Conservation (phyloP, 2,329 filamentous ascomycete species). For the Dothistroma septosporum region DNA sequence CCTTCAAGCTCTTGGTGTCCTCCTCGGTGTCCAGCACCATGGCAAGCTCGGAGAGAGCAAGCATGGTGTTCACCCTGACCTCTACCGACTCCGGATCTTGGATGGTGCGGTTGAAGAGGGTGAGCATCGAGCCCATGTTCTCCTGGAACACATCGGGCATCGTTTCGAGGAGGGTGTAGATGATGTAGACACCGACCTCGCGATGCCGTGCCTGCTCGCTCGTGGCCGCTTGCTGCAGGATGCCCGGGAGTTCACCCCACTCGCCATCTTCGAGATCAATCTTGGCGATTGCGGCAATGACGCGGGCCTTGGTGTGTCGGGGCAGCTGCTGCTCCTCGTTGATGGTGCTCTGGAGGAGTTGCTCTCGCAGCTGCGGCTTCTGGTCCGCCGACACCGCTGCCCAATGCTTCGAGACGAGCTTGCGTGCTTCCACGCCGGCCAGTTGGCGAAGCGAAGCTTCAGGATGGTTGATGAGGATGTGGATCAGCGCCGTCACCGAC, state of each 20-base stretch:
- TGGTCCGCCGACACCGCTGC: slow-evolving; percentile 65
- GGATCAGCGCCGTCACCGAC: slow-evolving; percentile 78
- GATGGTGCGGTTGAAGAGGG: slow-evolving; percentile 80
- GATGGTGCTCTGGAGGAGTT: slow-evolving; percentile 78
- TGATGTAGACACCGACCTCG: slow-evolving; percentile 87
- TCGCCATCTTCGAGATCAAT: slow-evolving; percentile 83
- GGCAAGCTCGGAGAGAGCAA: slow-evolving; percentile 81
- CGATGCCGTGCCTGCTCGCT: slow-evolving; percentile 72
- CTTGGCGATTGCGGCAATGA: slow-evolving; percentile 81
- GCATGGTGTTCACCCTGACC: slow-evolving; percentile 90
- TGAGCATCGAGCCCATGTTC: slow-evolving; percentile 73
- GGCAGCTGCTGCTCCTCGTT: slow-evolving; percentile 72
- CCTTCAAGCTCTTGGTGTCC: slow-evolving; percentile 66
- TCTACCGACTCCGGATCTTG: slow-evolving; percentile 85
- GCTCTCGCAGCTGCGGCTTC: slow-evolving; percentile 74
- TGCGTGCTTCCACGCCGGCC: slow-evolving; percentile 82
- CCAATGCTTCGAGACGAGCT: slow-evolving; percentile 85
- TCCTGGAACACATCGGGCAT: slow-evolving; percentile 80
- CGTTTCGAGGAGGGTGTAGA: slow-evolving; percentile 86
- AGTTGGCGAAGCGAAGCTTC: slow-evolving; percentile 73
- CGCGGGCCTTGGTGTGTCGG: slow-evolving; percentile 80
- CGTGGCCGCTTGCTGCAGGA: slow-evolving; percentile 73
- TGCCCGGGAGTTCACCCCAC: slow-evolving; percentile 75
- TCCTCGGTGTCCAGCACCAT: slow-evolving; percentile 86
- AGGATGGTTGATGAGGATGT: slow-evolving; percentile 78